A percentile compares a stretch with the other conserved stretches of the same genome.
Evolutionary conservation across 164 flowering plant species (phyloP).

Genomic region (Tetrastigma voinierianum): DNA sequence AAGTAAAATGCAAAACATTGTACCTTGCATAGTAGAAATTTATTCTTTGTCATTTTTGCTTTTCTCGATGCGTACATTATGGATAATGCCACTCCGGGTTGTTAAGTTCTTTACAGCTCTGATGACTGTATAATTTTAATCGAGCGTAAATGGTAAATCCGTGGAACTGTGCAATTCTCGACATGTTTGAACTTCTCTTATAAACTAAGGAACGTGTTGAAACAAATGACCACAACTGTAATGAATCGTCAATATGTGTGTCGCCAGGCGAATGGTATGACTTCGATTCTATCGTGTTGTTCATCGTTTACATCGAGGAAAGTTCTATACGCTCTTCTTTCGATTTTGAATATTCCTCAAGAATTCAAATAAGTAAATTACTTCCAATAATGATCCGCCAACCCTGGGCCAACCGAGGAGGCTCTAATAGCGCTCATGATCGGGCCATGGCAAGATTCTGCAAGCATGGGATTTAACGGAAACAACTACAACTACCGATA

Average conservation of each 20-base stretch:
- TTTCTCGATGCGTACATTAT: background rate
- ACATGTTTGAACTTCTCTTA: constrained; percentile 60
- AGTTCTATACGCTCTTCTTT: background rate
- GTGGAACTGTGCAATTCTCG: constrained; percentile 65
- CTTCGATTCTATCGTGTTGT: background rate
- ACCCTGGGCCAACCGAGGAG: constrained; percentile 42
- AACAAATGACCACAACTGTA: constrained; percentile 23
- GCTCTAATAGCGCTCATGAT: constrained; percentile 33
- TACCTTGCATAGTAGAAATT: too few species aligned
- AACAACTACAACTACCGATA: constrained; percentile 59
- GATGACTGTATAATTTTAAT: background rate
- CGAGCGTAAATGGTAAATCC: constrained; percentile 71
- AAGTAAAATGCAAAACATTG: too few species aligned
- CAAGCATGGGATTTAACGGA: background rate
- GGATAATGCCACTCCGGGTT: background rate
- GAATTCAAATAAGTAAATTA: constrained; percentile 30
- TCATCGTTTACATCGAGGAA: background rate
- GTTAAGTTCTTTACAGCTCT: background rate
- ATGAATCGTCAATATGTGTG: constrained; percentile 57
- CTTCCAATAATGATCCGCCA: constrained; percentile 29
- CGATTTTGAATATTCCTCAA: constrained; percentile 20
- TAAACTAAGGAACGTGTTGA: too few species aligned
- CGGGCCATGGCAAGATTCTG: constrained; percentile 11
- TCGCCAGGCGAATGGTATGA: constrained; percentile 72
- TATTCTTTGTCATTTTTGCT: background rate